Evolutionary conservation across 176 grass and related monocot species (phyloP).

Genomic region (Oryza officinalis): DNA sequence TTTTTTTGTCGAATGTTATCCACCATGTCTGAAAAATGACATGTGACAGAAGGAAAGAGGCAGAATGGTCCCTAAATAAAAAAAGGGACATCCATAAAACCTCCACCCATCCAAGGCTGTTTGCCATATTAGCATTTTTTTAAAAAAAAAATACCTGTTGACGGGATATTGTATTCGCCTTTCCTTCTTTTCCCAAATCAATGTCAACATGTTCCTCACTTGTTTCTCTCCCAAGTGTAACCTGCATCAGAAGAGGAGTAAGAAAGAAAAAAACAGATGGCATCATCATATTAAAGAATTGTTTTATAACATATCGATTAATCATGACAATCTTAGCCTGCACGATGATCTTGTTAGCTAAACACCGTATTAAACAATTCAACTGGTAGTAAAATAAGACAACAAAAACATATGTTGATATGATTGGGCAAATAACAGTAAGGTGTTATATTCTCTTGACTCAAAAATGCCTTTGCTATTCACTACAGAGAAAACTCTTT

Average conservation of each 20-base stretch:
- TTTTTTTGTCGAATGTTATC: neutral
- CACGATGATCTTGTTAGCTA: slow-evolving; percentile 8
- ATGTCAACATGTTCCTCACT: slow-evolving; percentile 75
- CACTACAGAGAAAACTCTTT: slow-evolving; percentile 7
- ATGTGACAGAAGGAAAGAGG: slow-evolving; percentile 8
- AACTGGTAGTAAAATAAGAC: slow-evolving; percentile 8
- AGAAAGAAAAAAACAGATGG: neutral
- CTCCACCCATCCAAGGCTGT: slow-evolving; percentile 3
- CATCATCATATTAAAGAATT: neutral
- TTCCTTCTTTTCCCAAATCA: slow-evolving; percentile 82
- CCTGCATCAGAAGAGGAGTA: slow-evolving; percentile 37
- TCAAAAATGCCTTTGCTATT: neutral
- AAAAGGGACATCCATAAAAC: neutral
- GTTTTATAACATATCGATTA: neutral
- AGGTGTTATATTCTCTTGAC: neutral
- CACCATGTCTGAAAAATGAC: slow-evolving; percentile 18
- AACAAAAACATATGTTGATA: neutral
- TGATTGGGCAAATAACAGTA: slow-evolving; percentile 1
- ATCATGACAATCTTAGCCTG: neutral
- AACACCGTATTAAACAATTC: slow-evolving; percentile 18
- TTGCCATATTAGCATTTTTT: slow-evolving; percentile 8
- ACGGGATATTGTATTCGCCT: slow-evolving; percentile 69
- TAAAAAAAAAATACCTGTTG: slow-evolving; percentile 48
- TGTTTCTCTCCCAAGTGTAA: slow-evolving; percentile 75
- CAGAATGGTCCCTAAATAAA: neutral